Evolutionary conservation across 805 yeast species (phyloP).

Genomic region (Candida montana): DNA sequence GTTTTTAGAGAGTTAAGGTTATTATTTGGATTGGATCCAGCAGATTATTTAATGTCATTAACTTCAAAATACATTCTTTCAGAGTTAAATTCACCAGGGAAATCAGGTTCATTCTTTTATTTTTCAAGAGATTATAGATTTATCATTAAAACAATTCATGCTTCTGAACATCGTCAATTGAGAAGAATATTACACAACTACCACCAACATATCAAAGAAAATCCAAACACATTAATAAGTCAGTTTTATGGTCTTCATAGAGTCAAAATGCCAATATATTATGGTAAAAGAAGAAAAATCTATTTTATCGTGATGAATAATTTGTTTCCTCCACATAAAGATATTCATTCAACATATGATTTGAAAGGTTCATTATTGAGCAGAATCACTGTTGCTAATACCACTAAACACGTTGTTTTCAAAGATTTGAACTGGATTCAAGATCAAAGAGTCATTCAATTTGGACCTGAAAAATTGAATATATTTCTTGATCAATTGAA

Average conservation of each 20-base stretch:
- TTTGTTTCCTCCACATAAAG: conserved; percentile 88
- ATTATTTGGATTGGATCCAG: conserved; percentile 86
- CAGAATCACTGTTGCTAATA: conserved; percentile 43
- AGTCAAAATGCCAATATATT: conserved; percentile 71
- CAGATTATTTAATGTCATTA: conserved; percentile 86
- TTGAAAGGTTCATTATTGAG: conserved; percentile 92
- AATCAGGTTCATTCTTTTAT: conserved; percentile 93
- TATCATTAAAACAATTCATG: conserved; percentile 94
- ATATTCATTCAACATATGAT: conserved; percentile 80
- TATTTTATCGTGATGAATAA: conserved; percentile 97
- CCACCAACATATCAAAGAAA: conserved; percentile 69
- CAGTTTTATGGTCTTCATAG: conserved; percentile 96
- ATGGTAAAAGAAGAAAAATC: conserved; percentile 55
- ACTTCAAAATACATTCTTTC: conserved; percentile 90
- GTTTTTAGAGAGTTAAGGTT: conserved; percentile 83
- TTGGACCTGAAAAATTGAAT: conserved; percentile 67
- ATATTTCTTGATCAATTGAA: conserved; percentile 64
- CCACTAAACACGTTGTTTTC: conserved; percentile 42
- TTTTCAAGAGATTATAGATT: conserved; percentile 90
- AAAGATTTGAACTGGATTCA: conserved; percentile 91
- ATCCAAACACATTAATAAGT: conserved; percentile 87
- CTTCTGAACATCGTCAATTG: conserved; percentile 82
- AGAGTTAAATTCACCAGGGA: conserved; percentile 93
- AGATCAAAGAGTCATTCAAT: conserved; percentile 51
- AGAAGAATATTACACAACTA: conserved; percentile 70